phyloP scores from a whole-genome alignment of 2,329 filamentous ascomycete species.

The Penicillium sp. region DNA sequence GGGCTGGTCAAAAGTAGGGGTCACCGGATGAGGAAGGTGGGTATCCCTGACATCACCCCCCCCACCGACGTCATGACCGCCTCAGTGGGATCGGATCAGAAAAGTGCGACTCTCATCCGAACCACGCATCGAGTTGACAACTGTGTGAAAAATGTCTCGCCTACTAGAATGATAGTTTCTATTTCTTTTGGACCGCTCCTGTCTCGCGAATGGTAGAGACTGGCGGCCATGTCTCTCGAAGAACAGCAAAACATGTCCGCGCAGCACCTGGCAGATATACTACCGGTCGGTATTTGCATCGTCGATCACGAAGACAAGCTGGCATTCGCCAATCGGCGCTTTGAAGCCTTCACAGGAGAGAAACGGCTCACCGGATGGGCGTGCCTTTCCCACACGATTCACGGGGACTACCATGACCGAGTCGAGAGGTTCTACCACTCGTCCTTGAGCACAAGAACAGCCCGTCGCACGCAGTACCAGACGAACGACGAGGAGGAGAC shows the following conservation, averaged over 20 bases:
- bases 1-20: no score
- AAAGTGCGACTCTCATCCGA: no score
- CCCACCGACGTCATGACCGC: no score
- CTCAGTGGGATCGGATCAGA: no score
- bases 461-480: slow-evolving; percentile 33
- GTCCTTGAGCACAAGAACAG: neutral
- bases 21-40: no score
- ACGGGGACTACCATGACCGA: slow-evolving; percentile 25
- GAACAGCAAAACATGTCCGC: slow-evolving; percentile 18
- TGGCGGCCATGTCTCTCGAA: neutral
- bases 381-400: slow-evolving; percentile 26
- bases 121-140: neutral
- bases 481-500: slow-evolving; percentile 16
- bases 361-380: slow-evolving; percentile 15
- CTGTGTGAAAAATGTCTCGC: neutral
- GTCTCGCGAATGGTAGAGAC: neutral
- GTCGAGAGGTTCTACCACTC: slow-evolving; percentile 21
- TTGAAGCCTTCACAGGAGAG: slow-evolving; percentile 24
- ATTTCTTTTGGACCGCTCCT: neutral
- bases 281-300: slow-evolving; percentile 31
- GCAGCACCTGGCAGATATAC: slow-evolving; percentile 33
- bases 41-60: no score
- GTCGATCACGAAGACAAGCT: slow-evolving; percentile 25
- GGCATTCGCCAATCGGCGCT: slow-evolving; percentile 29
- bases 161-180: neutral